Conservation (phyloP, 139 green algal species). For the Desmodesmus armatus region DNA sequence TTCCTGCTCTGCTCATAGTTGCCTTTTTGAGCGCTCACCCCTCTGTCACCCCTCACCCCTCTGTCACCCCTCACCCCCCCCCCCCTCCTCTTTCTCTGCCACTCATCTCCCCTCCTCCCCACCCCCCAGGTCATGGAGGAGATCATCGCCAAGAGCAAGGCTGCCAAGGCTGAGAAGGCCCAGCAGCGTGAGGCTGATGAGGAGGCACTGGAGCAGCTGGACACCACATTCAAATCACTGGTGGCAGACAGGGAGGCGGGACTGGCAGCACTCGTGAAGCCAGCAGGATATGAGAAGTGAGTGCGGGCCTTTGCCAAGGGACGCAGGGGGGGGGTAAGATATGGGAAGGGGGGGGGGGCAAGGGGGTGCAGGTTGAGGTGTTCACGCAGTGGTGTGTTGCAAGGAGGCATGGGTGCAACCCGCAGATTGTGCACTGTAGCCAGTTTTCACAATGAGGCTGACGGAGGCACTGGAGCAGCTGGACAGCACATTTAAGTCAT, state of each 20-base stretch:
- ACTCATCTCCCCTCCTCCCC: not conserved
- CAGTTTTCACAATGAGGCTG: too few relatives aligned
- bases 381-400: too few relatives aligned
- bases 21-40: not conserved
- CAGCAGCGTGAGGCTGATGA: slow-evolving; percentile 92
- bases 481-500: slow-evolving; percentile 77
- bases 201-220: slow-evolving; percentile 78
- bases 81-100: not conserved
- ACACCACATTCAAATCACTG: slow-evolving; percentile 78
- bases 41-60: not conserved
- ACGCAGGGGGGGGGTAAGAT: too few relatives aligned
- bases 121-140: slow-evolving; percentile 94
- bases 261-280: slow-evolving; percentile 51
- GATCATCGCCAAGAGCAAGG: slow-evolving; percentile 96
- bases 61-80: too few relatives aligned
- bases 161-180: slow-evolving; percentile 76
- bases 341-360: too few relatives aligned
- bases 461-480: slow-evolving; percentile 81
- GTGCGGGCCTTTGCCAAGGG: too few relatives aligned
- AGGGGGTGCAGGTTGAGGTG: too few relatives aligned
- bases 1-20: not conserved
- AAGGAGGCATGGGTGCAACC: too few relatives aligned
- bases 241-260: slow-evolving; percentile 18
- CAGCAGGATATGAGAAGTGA: slow-evolving; percentile 59
- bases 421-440: too few relatives aligned